Percentiles rank a stretch among this genome's conserved stretches.
Evolutionary conservation across 2,329 filamentous ascomycete species (phyloP).

Genomic region (Nemania sp.): DNA sequence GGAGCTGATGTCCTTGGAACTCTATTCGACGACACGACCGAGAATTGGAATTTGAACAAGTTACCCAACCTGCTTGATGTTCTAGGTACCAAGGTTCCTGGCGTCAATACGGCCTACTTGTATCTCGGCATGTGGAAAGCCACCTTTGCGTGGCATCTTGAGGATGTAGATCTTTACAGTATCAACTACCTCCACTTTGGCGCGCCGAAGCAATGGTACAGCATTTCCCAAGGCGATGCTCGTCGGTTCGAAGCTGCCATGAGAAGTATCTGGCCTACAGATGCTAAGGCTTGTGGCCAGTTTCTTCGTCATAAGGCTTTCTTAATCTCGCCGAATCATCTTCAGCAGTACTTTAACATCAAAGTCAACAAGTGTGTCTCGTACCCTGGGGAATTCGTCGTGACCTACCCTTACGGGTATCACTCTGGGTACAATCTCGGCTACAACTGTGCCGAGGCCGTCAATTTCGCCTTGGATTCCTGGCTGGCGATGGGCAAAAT

Average conservation of each 20-base stretch:
- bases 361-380: constrained; percentile 95
- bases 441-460: constrained; percentile 98
- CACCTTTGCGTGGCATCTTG: constrained; percentile 97
- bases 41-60: constrained; percentile 92
- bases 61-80: constrained; percentile 92
- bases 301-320: constrained; percentile 98
- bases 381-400: constrained; percentile 95
- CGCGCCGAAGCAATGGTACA: constrained; percentile 99
- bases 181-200: constrained; percentile 99
- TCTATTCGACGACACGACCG: constrained; percentile 83
- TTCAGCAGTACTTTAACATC: constrained; percentile 88
- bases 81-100: constrained; percentile 90
- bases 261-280: constrained; percentile 91
- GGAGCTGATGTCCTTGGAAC: constrained; percentile 96
- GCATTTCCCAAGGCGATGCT: constrained; percentile 94
- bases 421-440: constrained; percentile 97
- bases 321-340: constrained; percentile 85
- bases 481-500: constrained; percentile 96
- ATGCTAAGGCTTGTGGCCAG: constrained; percentile 93
- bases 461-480: constrained; percentile 94
- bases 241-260: constrained; percentile 91
- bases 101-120: constrained; percentile 96
- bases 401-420: constrained; percentile 97
- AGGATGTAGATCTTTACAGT: constrained; percentile 98
- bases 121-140: constrained; percentile 99